phyloP scores from a whole-genome alignment of 352 stramenopile genomes.

The Phytophthora pistaciae region DNA sequence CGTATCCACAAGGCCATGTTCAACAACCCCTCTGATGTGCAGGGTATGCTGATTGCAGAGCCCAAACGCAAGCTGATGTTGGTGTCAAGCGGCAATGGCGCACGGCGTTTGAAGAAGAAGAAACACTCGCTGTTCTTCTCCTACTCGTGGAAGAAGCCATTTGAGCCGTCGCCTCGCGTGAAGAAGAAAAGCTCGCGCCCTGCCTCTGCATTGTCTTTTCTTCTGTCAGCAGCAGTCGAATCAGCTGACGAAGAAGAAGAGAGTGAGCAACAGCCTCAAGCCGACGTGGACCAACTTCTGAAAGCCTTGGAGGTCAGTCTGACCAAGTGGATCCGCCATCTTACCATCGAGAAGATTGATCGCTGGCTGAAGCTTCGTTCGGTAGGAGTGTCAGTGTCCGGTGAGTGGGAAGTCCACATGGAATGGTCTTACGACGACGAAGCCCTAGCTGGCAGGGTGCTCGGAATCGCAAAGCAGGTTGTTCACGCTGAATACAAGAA shows the following conservation, averaged over 20 bases:
- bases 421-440: conserved; percentile 90
- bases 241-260: conserved; percentile 82
- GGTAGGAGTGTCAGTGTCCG: conserved; percentile 70
- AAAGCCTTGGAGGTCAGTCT: conserved; percentile 52
- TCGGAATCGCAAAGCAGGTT: conserved; percentile 87
- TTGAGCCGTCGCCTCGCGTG: conserved; percentile 61
- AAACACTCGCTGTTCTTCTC: conserved; percentile 82
- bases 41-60: conserved; percentile 82
- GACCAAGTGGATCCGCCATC: conserved; percentile 72
- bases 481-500: conserved; percentile 74
- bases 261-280: conserved; percentile 70
- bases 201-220: conserved; percentile 80
- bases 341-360: conserved; percentile 66
- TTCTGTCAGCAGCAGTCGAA: conserved; percentile 76
- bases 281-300: conserved; percentile 64
- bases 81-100: conserved; percentile 70
- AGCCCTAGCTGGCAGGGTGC: conserved; percentile 78
- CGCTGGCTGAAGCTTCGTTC: conserved; percentile 81
- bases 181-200: conserved; percentile 82
- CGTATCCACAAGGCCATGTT: conserved; percentile 90
- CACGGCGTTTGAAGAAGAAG: conserved; percentile 87
- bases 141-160: conserved; percentile 85
- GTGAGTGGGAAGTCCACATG: conserved; percentile 85
- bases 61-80: conserved; percentile 85
- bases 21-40: conserved; percentile 77